phyloP scores from a whole-genome alignment of 73 alveolate species.

The Effrenium voratum region DNA sequence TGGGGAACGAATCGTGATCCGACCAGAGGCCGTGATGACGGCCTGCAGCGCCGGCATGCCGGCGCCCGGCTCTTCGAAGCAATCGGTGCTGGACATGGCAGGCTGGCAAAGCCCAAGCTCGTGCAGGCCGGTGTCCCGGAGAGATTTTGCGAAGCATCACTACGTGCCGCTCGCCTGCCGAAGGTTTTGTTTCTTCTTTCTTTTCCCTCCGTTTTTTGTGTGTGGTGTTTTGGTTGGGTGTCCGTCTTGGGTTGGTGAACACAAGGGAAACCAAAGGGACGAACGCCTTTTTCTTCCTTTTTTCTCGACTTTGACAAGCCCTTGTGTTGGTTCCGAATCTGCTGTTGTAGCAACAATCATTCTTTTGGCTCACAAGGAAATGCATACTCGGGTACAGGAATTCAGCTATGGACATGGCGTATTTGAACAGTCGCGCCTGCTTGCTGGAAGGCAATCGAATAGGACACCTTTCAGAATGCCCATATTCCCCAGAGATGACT shows the following conservation, averaged over 20 bases:
- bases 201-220: too few species aligned
- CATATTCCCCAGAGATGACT: background rate
- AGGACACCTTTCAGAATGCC: background rate
- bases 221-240: too few species aligned
- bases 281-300: too few species aligned
- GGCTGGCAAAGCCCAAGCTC: background rate
- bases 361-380: background rate
- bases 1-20: too few species aligned
- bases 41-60: background rate
- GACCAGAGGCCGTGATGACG: too few species aligned
- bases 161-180: too few species aligned
- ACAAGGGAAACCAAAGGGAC: too few species aligned
- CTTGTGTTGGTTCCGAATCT: too few species aligned
- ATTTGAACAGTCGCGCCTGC: background rate
- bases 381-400: background rate
- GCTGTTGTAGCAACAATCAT: too few species aligned
- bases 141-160: conserved; percentile 43
- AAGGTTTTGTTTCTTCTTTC: too few species aligned
- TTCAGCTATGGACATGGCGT: background rate
- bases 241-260: too few species aligned
- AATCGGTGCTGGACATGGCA: background rate
- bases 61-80: background rate
- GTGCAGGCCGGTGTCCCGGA: background rate
- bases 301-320: too few species aligned
- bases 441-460: background rate